Conservation (phyloP, 31 red algal species). For the Odonthalia washingtoniensis region DNA sequence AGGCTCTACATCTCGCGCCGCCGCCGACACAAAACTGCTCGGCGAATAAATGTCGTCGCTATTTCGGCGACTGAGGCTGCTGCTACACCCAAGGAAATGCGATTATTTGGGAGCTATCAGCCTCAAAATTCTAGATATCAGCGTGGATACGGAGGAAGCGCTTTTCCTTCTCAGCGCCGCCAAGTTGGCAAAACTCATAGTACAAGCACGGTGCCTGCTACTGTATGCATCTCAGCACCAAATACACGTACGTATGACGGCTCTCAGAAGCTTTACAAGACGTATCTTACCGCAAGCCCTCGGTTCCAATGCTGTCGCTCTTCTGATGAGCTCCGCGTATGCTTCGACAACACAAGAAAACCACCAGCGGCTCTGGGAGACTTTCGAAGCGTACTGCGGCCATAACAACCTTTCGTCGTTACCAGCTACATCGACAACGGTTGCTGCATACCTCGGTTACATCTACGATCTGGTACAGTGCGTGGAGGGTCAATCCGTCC, state of each 20-base stretch:
- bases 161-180: conserved; percentile 22
- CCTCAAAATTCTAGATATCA: conserved; percentile 45
- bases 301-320: background rate
- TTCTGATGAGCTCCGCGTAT: conserved; percentile 14
- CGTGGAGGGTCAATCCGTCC: conserved; percentile 17
- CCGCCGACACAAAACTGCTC: conserved; percentile 17
- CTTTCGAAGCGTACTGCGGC: conserved; percentile 18
- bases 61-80: conserved; percentile 20
- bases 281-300: too few relatives aligned
- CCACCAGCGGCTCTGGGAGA: conserved; percentile 42
- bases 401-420: background rate
- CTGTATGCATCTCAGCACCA: conserved; percentile 29
- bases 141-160: conserved; percentile 23
- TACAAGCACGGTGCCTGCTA: conserved; percentile 11
- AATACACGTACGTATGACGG: conserved; percentile 11
- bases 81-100: conserved; percentile 36
- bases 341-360: conserved; percentile 31
- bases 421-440: conserved; percentile 22
- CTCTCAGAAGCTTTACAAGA: conserved; percentile 37
- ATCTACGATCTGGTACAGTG: conserved; percentile 26
- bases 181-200: conserved; percentile 20
- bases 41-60: background rate
- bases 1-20: background rate
- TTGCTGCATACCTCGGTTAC: conserved; percentile 32
- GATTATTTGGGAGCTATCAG: conserved; percentile 6